Base-by-base conservation (phyloP, 352 stramenopile genomes). In the Globisporangium rhizosaccharum region DNA sequence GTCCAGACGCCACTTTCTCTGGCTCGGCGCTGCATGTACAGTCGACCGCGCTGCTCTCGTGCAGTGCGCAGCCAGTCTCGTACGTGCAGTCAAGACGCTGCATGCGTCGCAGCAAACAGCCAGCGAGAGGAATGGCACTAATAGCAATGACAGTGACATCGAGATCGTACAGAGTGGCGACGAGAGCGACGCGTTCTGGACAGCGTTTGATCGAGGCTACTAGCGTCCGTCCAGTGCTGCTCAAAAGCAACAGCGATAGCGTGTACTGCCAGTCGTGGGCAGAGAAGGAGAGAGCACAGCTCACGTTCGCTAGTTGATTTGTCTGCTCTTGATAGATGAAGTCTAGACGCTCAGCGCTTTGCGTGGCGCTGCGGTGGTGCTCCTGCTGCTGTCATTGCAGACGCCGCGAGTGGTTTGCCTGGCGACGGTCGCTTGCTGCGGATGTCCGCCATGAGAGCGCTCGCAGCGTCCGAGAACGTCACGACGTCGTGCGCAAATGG, bases 401-500 rank as follows among this genome's bases (percentile, higher is more conserved):
- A 17, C 23, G 8, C 5, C 44, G 30, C 26, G 23, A 48, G 14
- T n/a, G 45, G 36, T 20, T 67, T 75, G 39, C 56, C 25, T 39
- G 63, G 56, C 30, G 56, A 59, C 26, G 61, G n/a, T 28, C 53
- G 48, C 39, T 59, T 72, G 53, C 42, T 51, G 1, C 72, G 70
- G 18, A 81, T 76, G 30, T 76, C 70, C 5, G 51, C 59, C 57
- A 81, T 54, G 37, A 81, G 64, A 15, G 61, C 68, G 45, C 62
- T 73, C 39, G 62, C 72, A 50, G 72, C 67, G 49, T 92, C 81
- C 7, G 77, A 88, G 61, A 92, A 94, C 4, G 79, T 93, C 51
- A 93, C 66, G n/a, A 79, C 68, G 57, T 92, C 75, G 67, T 90
- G 75, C 26, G 76, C 64, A 26, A 80, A 83, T 4, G 83, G 83